phyloP scores from a whole-genome alignment of 768 basidiomycete genomes.

The Amanita phalloides region DNA sequence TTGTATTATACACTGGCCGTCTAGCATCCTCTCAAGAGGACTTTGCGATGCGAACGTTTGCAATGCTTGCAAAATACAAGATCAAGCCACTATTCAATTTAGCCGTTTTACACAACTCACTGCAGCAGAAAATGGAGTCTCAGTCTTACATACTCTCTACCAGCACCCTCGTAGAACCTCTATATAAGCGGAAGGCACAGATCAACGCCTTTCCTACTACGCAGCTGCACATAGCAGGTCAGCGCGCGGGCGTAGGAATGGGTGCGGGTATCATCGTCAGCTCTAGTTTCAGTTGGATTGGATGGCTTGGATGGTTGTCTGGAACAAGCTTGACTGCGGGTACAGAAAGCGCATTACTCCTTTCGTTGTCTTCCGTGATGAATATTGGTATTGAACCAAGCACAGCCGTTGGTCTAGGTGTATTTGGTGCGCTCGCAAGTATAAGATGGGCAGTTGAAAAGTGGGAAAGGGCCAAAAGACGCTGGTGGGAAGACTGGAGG shows the following conservation, averaged over 20 bases:
- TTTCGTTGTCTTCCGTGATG: not conserved
- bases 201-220: constrained; percentile 45
- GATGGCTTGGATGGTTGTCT: constrained; percentile 42
- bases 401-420: constrained; percentile 51
- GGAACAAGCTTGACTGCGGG: constrained; percentile 23
- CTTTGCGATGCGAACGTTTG: constrained; percentile 14
- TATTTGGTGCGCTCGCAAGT: constrained; percentile 35
- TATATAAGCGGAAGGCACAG: constrained; percentile 40
- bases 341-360: not conserved
- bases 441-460: constrained; percentile 52
- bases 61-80: not conserved
- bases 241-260: constrained; percentile 42
- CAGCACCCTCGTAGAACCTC: constrained; percentile 35
- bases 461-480: constrained; percentile 59
- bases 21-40: constrained; percentile 36
- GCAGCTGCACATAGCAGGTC: constrained; percentile 53
- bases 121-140: constrained; percentile 40
- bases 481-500: constrained; percentile 60
- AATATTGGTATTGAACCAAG: constrained; percentile 35
- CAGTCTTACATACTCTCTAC: constrained; percentile 36
- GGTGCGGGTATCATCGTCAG: constrained; percentile 38
- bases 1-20: constrained; percentile 55
- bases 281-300: constrained; percentile 46
- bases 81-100: constrained; percentile 35
- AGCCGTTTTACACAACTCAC: constrained; percentile 44